Base-by-base conservation (phyloP, 305 asterid species). In the Fraxinus angustifolia region DNA sequence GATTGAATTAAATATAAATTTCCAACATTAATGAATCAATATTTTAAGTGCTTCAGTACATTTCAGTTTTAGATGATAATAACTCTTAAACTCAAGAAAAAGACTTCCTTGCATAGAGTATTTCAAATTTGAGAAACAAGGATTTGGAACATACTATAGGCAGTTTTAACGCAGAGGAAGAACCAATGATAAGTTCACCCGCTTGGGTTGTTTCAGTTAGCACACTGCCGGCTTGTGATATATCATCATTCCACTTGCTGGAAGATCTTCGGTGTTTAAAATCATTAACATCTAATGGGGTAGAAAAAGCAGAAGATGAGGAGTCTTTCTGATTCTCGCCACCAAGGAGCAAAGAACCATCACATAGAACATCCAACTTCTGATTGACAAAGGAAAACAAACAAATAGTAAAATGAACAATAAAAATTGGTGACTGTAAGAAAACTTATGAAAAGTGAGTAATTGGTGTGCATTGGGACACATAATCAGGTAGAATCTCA, bases 201-300 rank as follows among this genome's bases (percentile, higher is more conserved):
- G 84, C 96, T 85, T 88, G 93, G 86, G 91, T 87, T 73, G 96
- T 90, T 92, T 90, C 97, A 84, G 95, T 93, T 82, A 93, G 83
- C 53, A 92, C 82, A 90, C 94, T 92, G 86, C 96, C 94, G 82
- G 91, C 91, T 89, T 92, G 97, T 76, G 97, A 91, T 80, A 88
- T 79, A 81, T 91, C 98, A 88, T 92, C 98, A 90, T 90, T 93
- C 93, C 93, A 92, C 86, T 90, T 91, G 96, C 93, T 87, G 81
- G 91, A 95, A 88, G 92, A 88, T 87, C 96, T 90, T 88, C 87
- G 83, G 89, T 88, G 93, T 87, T 88, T 91, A 82, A 80, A 85
- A 82, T 84, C 90, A 84, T 82, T 82, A 80, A 88, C 86, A 82
- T 86, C 87, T 82, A 90, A 86, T 40, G 87, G 82, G 79, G 79